phyloP scores from a whole-genome alignment of 768 basidiomycete genomes.

The Gyrodon lividus region DNA sequence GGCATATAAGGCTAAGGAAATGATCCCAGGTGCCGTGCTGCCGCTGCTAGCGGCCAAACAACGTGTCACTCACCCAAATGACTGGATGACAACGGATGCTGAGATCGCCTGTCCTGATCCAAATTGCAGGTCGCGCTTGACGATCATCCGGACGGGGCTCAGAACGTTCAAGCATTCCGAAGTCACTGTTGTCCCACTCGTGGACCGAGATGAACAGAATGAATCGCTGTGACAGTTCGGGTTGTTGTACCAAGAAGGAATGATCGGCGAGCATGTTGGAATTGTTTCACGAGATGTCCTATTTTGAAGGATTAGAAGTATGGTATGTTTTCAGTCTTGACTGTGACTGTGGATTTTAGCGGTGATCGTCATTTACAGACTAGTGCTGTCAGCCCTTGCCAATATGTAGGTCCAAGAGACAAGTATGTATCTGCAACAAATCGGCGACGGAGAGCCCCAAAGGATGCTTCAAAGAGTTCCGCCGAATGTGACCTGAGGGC shows the following conservation, averaged over 20 bases:
- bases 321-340: too few species aligned
- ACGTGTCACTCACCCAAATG: conserved; percentile 49
- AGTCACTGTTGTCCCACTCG: conserved; percentile 48
- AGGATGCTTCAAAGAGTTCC: too few species aligned
- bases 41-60: conserved; percentile 72
- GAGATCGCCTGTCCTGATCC: conserved; percentile 70
- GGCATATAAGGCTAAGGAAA: background rate
- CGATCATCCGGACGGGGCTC: conserved; percentile 48
- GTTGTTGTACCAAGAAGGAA: background rate
- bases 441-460: too few species aligned
- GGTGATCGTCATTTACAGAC: too few species aligned
- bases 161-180: conserved; percentile 56
- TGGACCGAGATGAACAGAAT: background rate
- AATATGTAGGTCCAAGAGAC: too few species aligned
- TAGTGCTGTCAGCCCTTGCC: too few species aligned
- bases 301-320: too few species aligned
- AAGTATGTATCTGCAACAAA: too few species aligned
- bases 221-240: background rate
- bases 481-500: too few species aligned
- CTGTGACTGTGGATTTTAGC: too few species aligned
- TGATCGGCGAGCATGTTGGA: background rate
- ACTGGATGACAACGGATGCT: conserved; percentile 69
- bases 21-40: conserved; percentile 51
- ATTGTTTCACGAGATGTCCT: background rate
- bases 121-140: conserved; percentile 55